These are phyloP conservation scores for Suillus spraguei DNA, from an alignment of 768 basidiomycete genomes.

Conservation along the genomic window DNA sequence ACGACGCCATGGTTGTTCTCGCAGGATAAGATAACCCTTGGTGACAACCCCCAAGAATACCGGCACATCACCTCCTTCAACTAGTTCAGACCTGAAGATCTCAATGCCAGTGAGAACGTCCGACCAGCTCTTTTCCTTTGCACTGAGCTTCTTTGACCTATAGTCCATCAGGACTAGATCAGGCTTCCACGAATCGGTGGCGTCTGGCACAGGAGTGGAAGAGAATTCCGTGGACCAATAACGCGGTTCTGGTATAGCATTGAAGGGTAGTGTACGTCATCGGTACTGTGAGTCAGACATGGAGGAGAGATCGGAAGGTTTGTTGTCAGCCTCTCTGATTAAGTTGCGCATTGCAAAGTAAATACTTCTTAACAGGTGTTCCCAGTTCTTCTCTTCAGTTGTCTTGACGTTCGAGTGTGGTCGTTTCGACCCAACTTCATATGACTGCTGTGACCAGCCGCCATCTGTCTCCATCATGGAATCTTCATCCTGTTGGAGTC, in stretches of 20 bases:
- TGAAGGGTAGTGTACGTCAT: too few species aligned
- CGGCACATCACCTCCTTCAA: background rate
- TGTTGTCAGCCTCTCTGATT: too few species aligned
- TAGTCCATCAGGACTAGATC: conserved; percentile 4
- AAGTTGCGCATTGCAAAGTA: too few species aligned
- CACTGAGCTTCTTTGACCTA: background rate
- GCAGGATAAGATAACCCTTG: background rate
- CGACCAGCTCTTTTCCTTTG: background rate
- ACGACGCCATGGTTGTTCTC: background rate
- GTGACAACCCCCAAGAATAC: background rate
- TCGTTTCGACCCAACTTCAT: background rate
- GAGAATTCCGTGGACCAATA: background rate
- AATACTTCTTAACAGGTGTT: too few species aligned
- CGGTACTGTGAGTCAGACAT: too few species aligned
- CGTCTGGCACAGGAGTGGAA: background rate
- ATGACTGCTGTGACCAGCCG: background rate
- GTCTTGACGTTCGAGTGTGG: too few species aligned
- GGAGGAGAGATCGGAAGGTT: too few species aligned
- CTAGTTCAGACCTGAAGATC: background rate
- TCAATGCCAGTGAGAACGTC: background rate
- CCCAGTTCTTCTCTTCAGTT: too few species aligned
- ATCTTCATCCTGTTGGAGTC: background rate
- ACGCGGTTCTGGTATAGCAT: background rate
- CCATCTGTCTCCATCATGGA: background rate
- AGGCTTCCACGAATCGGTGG: background rate